phyloP scores from a whole-genome alignment of 2,329 filamentous ascomycete genomes.

The Beauveria australis region DNA sequence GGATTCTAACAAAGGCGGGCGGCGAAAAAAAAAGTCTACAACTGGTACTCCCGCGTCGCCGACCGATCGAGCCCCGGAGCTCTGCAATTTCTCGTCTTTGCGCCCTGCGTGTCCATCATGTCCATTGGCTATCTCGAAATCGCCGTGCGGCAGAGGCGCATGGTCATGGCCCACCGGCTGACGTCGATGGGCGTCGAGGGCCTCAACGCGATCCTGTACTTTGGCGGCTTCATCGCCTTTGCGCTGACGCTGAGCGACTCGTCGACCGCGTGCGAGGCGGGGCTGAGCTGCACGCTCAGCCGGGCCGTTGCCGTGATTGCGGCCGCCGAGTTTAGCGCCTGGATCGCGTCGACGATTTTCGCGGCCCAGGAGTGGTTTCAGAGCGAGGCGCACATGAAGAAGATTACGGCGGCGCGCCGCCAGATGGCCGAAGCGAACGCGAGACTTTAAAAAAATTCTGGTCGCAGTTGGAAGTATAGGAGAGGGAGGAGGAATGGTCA shows the following conservation, averaged over 20 bases:
- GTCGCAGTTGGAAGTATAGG: too few relatives aligned
- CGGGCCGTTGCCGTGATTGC: conserved; percentile 47
- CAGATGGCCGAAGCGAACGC: conserved; percentile 30
- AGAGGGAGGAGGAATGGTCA: not conserved
- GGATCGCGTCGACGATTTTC: conserved; percentile 41
- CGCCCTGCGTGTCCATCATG: conserved; percentile 44
- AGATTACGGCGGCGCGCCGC: conserved; percentile 17
- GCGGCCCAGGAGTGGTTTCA: conserved; percentile 40
- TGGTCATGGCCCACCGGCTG: conserved; percentile 40
- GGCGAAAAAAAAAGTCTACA: conserved; percentile 27
- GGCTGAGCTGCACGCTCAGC: conserved; percentile 47
- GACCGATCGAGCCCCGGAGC: conserved; percentile 44
- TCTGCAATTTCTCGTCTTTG: conserved; percentile 51
- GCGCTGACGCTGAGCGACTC: conserved; percentile 48
- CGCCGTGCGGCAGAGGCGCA: conserved; percentile 28
- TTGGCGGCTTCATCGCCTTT: conserved; percentile 51
- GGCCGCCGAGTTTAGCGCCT: conserved; percentile 44
- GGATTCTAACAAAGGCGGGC: not conserved
- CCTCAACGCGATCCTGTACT: conserved; percentile 48
- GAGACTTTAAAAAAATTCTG: not conserved
- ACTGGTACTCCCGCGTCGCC: conserved; percentile 53
- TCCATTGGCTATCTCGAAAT: conserved; percentile 47
- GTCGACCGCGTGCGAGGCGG: conserved; percentile 32
- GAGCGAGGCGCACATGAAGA: conserved; percentile 26
- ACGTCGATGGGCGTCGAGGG: conserved; percentile 41